Evolutionary conservation across 805 yeast genomes (phyloP).

Genomic region (Cyberlindnera mrakii): DNA sequence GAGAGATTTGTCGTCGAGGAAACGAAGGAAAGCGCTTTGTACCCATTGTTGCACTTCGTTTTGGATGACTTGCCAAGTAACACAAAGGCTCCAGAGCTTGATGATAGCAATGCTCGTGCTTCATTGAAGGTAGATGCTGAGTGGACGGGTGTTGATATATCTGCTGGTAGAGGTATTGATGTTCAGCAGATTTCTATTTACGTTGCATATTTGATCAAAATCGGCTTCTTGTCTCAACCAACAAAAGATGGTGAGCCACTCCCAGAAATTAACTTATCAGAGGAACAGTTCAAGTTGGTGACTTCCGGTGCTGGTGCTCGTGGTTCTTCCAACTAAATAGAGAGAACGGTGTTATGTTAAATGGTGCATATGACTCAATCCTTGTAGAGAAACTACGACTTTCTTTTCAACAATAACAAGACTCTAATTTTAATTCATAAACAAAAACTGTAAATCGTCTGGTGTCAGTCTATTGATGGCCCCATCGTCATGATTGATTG

Average conservation of each 20-base stretch:
- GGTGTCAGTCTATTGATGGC: slow-evolving; percentile 88
- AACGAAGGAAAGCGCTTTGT: slow-evolving; percentile 77
- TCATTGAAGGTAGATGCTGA: slow-evolving; percentile 55
- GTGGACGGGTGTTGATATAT: slow-evolving; percentile 61
- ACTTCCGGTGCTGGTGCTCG: slow-evolving; percentile 70
- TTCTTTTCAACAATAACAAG: not conserved
- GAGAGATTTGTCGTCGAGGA: slow-evolving; percentile 74
- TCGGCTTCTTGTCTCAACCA: slow-evolving; percentile 76
- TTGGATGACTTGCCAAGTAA: slow-evolving; percentile 85
- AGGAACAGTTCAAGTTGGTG: slow-evolving; percentile 52
- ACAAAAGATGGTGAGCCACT: slow-evolving; percentile 35
- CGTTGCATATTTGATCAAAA: slow-evolving; percentile 69
- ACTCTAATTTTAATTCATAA: slow-evolving; percentile 52
- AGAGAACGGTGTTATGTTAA: not conserved
- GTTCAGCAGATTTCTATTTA: slow-evolving; percentile 63
- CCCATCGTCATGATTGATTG: slow-evolving; percentile 85
- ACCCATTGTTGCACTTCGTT: slow-evolving; percentile 90
- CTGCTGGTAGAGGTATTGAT: slow-evolving; percentile 74
- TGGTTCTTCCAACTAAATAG: slow-evolving; percentile 45
- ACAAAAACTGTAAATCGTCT: slow-evolving; percentile 90
- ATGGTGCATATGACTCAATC: not conserved
- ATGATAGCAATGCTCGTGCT: slow-evolving; percentile 75
- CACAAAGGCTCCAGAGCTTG: slow-evolving; percentile 93
- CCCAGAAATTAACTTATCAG: slow-evolving; percentile 51
- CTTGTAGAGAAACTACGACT: not conserved